Evolutionary conservation across 331 rosid genomes (phyloP).

Genomic region (Dryas integrifolia): DNA sequence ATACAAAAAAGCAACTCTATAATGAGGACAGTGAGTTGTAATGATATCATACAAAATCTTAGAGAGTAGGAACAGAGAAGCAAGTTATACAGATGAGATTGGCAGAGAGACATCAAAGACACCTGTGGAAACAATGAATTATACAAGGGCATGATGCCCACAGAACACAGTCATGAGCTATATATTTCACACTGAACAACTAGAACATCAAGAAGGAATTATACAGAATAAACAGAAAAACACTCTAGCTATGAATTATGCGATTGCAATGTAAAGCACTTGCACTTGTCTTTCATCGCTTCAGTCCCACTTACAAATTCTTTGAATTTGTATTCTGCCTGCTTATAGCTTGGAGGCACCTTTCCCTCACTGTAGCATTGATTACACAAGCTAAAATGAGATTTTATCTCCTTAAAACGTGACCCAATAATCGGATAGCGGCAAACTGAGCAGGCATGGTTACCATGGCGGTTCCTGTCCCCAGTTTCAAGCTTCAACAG

Average conservation of each 20-base stretch:
- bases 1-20: background rate
- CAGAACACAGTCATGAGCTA: constrained; percentile 31
- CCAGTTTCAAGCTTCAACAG: constrained; percentile 47
- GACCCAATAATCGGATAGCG: constrained; percentile 51
- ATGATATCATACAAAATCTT: background rate
- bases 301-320: constrained; percentile 45
- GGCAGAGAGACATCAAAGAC: constrained; percentile 13
- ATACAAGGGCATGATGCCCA: constrained; percentile 34
- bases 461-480: constrained; percentile 50
- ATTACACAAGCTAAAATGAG: constrained; percentile 49
- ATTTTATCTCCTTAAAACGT: constrained; percentile 44
- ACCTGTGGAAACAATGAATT: constrained; percentile 24
- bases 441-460: constrained; percentile 48
- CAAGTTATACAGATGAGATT: background rate
- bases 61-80: background rate
- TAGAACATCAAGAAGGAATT: constrained; percentile 10
- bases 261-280: constrained; percentile 42
- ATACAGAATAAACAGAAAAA: constrained; percentile 21
- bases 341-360: constrained; percentile 48
- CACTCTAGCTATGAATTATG: constrained; percentile 30
- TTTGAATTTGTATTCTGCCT: constrained; percentile 49
- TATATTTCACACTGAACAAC: constrained; percentile 41
- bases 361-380: constrained; percentile 58
- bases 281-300: constrained; percentile 49
- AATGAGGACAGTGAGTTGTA: background rate